Evolutionary conservation across 2,329 filamentous ascomycete genomes (phyloP), one percentile per base, ranked within the genome.

Genomic region (Knufia petricola): DNA sequence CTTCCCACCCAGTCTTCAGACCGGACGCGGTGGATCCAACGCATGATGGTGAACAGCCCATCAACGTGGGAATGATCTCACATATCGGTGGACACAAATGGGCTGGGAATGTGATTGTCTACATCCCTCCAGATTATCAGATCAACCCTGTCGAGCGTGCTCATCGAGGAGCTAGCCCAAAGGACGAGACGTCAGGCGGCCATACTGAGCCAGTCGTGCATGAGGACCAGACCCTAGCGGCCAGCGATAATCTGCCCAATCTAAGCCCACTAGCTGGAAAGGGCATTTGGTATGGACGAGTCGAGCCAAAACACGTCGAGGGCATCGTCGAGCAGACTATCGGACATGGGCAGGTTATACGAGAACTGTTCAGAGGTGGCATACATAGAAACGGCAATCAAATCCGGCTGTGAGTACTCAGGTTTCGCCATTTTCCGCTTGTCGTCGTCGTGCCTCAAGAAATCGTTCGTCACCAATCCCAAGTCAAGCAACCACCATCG

Each of bases 11-110:
- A 12, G 15, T 8, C 13, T 50, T 50, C 21, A 7, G 52, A 4
- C 60, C 60, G 17, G 66, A 64, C 1, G 67, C 61, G 23, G 52
- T 53, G 7, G 50, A 52, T 17, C 7, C 4, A 4, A 36, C 34
- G 19, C 43, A 48, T 1, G 59, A 19, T 10, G 40, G 26, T 26
- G 28, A 26, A 17, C 32, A 20, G 39, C 46, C 7, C 49, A 48
- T 65, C 9, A 66, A 70, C 52, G 56, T 71, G 47, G 69, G 64
- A 3, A 56, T 64, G 41, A 69, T 95, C 57, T 89, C 81, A 52
- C 89, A 95, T 62, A 86, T 95, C 3, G 89, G 90, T 28, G 90
- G 89, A 0, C 89, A 95, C 71, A 94, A 94, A 71, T 95, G 90
- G 69, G 82, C 82, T 41, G 89, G 89, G 23, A 95, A 95, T 61